A percentile compares a stretch with the other conserved stretches of the same genome.
Evolutionary conservation across 2,329 filamentous ascomycete species (phyloP).

Genomic region (Aureobasidium subglaciale): DNA sequence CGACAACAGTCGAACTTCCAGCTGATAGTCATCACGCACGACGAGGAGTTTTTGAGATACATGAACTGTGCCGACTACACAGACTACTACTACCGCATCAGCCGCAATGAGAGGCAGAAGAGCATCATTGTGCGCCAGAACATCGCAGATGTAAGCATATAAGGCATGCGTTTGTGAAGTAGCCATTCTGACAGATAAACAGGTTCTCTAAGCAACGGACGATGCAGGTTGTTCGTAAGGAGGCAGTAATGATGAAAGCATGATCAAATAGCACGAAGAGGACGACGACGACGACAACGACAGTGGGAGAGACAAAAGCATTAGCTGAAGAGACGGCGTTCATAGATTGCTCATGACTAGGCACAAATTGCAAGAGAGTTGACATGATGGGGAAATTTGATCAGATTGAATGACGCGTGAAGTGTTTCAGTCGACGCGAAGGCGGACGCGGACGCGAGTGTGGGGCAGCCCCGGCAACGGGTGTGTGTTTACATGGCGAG

Average conservation of each 20-base stretch:
- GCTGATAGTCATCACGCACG: slow-evolving; percentile 96
- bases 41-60: slow-evolving; percentile 86
- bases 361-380: not conserved
- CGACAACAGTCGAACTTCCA: slow-evolving; percentile 91
- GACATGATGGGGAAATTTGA: no score
- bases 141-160: slow-evolving; percentile 32
- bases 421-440: not conserved
- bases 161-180: not conserved
- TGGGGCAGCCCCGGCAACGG: slow-evolving; percentile 7
- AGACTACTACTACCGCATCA: slow-evolving; percentile 85
- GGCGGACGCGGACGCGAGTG: not conserved
- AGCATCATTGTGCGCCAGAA: slow-evolving; percentile 67
- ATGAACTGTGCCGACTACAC: slow-evolving; percentile 94
- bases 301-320: not conserved
- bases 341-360: not conserved
- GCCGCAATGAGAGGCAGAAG: slow-evolving; percentile 75
- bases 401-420: not conserved
- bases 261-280: not conserved
- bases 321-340: not conserved
- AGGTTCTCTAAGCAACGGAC: slow-evolving; percentile 3
- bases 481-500: not conserved
- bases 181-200: not conserved
- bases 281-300: not conserved
- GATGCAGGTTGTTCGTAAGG: not conserved
- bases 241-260: not conserved